phyloP scores from a whole-genome alignment of 768 basidiomycete species.

The Candolleomyces aberdarensis region DNA sequence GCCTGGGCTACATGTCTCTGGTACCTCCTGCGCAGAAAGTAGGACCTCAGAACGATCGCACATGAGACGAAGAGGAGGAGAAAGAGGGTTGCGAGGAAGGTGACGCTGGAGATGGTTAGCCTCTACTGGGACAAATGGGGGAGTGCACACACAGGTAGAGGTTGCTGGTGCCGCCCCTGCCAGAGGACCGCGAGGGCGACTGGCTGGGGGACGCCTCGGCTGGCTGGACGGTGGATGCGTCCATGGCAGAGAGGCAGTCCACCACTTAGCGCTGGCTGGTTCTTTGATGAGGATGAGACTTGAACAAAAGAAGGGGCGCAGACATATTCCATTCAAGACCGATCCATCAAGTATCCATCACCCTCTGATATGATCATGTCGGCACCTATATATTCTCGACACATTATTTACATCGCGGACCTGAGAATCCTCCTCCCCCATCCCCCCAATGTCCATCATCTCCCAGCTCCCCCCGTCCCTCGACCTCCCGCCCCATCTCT shows the following conservation, averaged over 20 bases:
- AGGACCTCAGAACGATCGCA: constrained; percentile 62
- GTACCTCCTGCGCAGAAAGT: constrained; percentile 56
- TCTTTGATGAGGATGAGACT: too few relatives aligned
- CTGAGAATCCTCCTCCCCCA: neutral
- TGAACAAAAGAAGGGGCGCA: too few relatives aligned
- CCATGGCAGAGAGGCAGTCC: neutral
- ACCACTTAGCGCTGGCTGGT: too few relatives aligned
- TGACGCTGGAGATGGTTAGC: constrained; percentile 42
- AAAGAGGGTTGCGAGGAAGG: constrained; percentile 70
- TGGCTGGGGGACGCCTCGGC: constrained; percentile 1
- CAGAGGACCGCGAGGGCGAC: neutral
- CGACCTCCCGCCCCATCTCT: constrained; percentile 71
- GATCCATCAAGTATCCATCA: too few relatives aligned
- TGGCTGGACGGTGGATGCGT: constrained; percentile 13
- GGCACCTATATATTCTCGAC: too few relatives aligned
- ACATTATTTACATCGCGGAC: too few relatives aligned
- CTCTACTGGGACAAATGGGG: neutral
- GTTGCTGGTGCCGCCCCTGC: constrained; percentile 27
- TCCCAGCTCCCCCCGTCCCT: constrained; percentile 60
- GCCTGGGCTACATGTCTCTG: constrained; percentile 52
- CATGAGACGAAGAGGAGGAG: constrained; percentile 64
- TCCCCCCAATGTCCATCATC: constrained; percentile 12
- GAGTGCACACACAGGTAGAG: constrained; percentile 39
- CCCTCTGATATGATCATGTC: too few relatives aligned
- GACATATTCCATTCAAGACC: too few relatives aligned